Evolutionary conservation across 106 monocot genomes (phyloP).

Genomic region (Agapanthus africanus): DNA sequence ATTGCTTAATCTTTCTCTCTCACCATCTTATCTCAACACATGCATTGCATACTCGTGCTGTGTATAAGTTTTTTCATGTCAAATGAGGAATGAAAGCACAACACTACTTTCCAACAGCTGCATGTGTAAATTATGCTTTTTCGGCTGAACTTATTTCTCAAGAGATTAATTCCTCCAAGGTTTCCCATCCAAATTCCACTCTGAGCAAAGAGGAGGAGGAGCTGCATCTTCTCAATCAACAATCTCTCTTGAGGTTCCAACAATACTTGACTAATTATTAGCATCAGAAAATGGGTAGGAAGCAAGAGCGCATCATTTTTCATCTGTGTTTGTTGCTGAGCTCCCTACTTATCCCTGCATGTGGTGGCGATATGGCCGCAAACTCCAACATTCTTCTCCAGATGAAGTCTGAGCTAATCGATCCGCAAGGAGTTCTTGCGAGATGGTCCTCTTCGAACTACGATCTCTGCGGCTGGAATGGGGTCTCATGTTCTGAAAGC

Average conservation of each 20-base stretch:
- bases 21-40: conserved; percentile 3
- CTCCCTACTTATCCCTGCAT: conserved; percentile 9
- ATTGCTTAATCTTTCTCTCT: background rate
- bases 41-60: background rate
- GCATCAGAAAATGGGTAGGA: conserved; percentile 13
- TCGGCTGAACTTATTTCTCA: conserved; percentile 8
- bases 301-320: background rate
- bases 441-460: conserved; percentile 34
- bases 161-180: background rate
- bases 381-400: conserved; percentile 38
- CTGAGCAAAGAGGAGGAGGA: too few species aligned
- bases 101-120: conserved; percentile 29
- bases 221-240: background rate
- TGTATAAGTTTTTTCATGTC: background rate
- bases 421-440: conserved; percentile 34
- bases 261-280: background rate
- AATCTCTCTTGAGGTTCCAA: background rate
- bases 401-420: conserved; percentile 50
- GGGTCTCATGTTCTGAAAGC: conserved; percentile 38
- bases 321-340: conserved; percentile 15
- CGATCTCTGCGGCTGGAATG: conserved; percentile 59
- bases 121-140: conserved; percentile 11
- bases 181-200: too few species aligned
- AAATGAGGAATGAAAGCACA: background rate
- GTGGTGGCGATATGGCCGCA: conserved; percentile 15